These are phyloP conservation scores for Trichoderma sp. DNA, from an alignment of 2,329 filamentous ascomycete genomes.

Conservation along the genomic window DNA sequence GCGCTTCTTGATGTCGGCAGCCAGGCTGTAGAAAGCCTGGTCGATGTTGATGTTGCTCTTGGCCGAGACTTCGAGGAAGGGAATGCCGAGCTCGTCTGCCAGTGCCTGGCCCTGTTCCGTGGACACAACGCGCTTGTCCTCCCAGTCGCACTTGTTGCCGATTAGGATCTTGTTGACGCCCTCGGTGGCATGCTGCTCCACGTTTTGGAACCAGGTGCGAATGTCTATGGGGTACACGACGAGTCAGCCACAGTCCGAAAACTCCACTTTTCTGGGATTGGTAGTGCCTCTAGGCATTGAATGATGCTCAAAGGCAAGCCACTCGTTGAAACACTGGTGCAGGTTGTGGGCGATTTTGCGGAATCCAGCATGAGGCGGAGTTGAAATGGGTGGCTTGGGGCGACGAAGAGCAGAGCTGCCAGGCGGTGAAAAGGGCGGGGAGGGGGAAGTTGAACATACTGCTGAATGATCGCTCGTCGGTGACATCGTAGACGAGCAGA, in stretches of 20 bases:
- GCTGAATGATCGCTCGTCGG: conserved; percentile 92
- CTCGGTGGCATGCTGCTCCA: conserved; percentile 96
- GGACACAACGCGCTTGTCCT: conserved; percentile 94
- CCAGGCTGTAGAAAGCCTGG: conserved; percentile 95
- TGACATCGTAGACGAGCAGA: conserved; percentile 96
- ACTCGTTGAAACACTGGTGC: not conserved
- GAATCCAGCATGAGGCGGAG: not conserved
- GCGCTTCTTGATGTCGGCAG: conserved; percentile 96
- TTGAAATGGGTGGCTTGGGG: not conserved
- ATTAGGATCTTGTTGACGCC: conserved; percentile 99
- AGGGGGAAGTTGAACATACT: conserved; percentile 59
- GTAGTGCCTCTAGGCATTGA: not conserved
- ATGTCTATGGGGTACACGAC: conserved; percentile 67
- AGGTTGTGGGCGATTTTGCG: not conserved
- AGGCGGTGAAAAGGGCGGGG: conserved; percentile 18
- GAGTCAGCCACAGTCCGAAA: conserved; percentile 7
- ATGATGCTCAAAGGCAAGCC: not conserved
- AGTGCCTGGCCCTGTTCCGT: conserved; percentile 91
- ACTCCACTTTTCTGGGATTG: not conserved
- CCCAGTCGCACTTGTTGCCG: conserved; percentile 99
- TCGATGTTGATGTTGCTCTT: conserved; percentile 99
- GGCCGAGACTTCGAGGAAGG: conserved; percentile 96
- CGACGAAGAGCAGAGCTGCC: not conserved
- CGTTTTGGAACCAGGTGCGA: conserved; percentile 98
- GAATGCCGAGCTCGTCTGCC: conserved; percentile 93